Evolutionary conservation across 2,329 filamentous ascomycete species (phyloP).

Genomic region (Biscogniauxia sp.): DNA sequence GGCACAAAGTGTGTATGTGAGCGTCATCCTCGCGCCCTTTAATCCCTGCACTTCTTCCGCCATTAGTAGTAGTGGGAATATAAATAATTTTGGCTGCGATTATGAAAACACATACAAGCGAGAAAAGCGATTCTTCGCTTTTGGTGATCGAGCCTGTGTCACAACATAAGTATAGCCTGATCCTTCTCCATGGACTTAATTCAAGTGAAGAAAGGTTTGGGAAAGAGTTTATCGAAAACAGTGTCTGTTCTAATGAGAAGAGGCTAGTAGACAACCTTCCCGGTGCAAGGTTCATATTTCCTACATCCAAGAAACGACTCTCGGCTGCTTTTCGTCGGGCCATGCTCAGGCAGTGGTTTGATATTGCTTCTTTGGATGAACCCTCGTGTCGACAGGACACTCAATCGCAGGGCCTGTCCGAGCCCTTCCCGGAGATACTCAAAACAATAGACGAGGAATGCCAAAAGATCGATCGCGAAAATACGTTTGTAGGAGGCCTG

Average conservation of each 20-base stretch:
- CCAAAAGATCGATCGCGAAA: too few species aligned
- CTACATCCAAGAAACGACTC: constrained; percentile 44
- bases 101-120: too few species aligned
- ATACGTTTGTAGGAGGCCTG: too few species aligned
- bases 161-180: constrained; percentile 9
- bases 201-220: constrained; percentile 26
- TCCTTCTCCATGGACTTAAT: constrained; percentile 13
- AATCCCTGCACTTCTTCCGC: too few species aligned
- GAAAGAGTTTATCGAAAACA: constrained; percentile 29
- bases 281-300: constrained; percentile 47
- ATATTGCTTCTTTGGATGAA: constrained; percentile 32
- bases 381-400: constrained; percentile 37
- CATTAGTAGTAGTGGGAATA: too few species aligned
- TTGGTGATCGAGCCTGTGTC: constrained; percentile 15
- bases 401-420: constrained; percentile 38
- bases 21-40: too few species aligned
- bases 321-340: constrained; percentile 40
- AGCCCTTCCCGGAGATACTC: too few species aligned
- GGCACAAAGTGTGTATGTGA: too few species aligned
- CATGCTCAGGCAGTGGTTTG: constrained; percentile 32
- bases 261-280: constrained; percentile 34
- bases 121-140: too few species aligned
- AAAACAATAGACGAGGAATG: too few species aligned
- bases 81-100: too few species aligned
- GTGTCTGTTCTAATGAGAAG: constrained; percentile 17